phyloP scores from a whole-genome alignment of 2,329 filamentous ascomycete species.

The Trichoderma sp. region DNA sequence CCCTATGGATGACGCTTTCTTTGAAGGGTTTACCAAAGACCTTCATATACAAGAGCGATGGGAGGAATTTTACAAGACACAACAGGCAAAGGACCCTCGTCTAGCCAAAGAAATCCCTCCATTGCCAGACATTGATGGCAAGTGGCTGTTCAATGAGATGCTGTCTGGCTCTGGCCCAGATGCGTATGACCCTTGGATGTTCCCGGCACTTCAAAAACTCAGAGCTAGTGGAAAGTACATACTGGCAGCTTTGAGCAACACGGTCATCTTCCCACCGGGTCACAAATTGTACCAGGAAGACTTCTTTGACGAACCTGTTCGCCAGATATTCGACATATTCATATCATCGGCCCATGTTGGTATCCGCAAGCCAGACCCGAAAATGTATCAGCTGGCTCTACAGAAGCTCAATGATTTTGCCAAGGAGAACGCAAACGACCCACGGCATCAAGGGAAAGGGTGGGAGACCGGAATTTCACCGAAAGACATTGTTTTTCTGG shows the following conservation, averaged over 20 bases:
- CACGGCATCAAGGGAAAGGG: conserved; percentile 42
- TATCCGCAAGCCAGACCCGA: conserved; percentile 80
- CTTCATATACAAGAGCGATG: conserved; percentile 68
- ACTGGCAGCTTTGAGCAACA: conserved; percentile 85
- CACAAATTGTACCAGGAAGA: conserved; percentile 64
- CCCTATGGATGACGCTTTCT: conserved; percentile 72
- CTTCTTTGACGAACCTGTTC: conserved; percentile 57
- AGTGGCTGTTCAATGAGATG: conserved; percentile 87
- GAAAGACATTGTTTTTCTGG: conserved; percentile 79
- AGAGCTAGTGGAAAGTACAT: conserved; percentile 65
- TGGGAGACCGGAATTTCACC: conserved; percentile 56
- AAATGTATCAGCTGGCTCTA: conserved; percentile 77
- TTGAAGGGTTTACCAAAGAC: conserved; percentile 72
- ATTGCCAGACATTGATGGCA: conserved; percentile 72
- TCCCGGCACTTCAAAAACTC: conserved; percentile 73
- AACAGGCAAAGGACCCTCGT: conserved; percentile 44
- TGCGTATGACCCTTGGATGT: conserved; percentile 82
- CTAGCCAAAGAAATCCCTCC: conserved; percentile 53
- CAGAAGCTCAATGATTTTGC: conserved; percentile 65
- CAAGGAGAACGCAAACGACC: conserved; percentile 47
- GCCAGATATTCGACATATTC: conserved; percentile 79
- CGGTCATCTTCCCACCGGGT: conserved; percentile 76
- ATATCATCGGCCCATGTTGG: conserved; percentile 85
- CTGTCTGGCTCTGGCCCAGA: conserved; percentile 69
- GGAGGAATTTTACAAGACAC: conserved; percentile 61